Evolutionary conservation across 768 basidiomycete species (phyloP), one percentile per base, ranked within the genome.

Genomic region (Termitomyces heimii): DNA sequence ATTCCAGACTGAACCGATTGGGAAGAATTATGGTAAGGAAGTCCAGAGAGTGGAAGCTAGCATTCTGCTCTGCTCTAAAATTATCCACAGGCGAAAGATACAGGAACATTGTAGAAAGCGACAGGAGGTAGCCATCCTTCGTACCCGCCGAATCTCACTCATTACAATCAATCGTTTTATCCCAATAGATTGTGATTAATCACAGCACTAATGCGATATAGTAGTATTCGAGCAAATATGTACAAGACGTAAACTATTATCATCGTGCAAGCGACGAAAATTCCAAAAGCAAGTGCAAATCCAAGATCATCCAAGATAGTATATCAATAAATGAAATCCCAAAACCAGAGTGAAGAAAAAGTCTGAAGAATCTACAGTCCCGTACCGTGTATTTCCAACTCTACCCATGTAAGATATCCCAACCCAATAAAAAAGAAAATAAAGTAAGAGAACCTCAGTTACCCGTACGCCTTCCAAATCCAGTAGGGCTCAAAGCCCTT

Each of bases 401-500:
- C n/a, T n/a, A n/a, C 32, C 28, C 29, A 31, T 51, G 28, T 18
- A 31, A 29, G 16, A 43, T 20, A 34, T 44, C n/a, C 42, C 29
- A 34, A 44, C 22, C 7, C 34, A 35, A 35, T 7, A n/a, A 39
- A 20, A n/a, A 14, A n/a, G 1, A 39, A 9, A n/a, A 18, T 2
- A 37, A 24, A 22, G 35, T 7, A 4, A n/a, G n/a, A n/a, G n/a
- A n/a, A n/a, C n/a, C 26, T 47, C 32, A 54, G 24, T 28, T n/a
- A 5, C 57, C 34, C 22, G 53, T 31, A 13, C 42, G 18, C 53
- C 58, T 63, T 28, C 67, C 68, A 46, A 69, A 65, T 3, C 58
- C 62, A 16, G 59, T 67, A 28, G 66, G 66, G 39, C 67, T 68
- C n/a, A 68, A 53, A 29, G 58, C 54, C 57, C 58, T 54, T n/a